These are phyloP conservation scores for Skeletonema costatum DNA, from an alignment of 108 stramenopile species.

Conservation along the genomic window DNA sequence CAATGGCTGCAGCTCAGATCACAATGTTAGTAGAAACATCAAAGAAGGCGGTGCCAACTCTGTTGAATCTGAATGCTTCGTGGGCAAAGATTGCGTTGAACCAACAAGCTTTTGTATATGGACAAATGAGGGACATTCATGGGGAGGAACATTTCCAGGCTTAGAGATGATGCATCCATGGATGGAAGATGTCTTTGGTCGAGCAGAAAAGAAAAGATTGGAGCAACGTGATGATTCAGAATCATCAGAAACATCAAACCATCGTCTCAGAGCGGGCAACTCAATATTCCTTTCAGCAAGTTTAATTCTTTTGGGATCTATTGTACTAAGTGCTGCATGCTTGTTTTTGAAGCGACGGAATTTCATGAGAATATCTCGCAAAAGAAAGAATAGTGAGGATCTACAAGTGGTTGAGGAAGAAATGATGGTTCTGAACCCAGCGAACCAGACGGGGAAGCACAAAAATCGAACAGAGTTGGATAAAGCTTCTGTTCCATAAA, in stretches of 20 bases:
- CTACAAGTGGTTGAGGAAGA: not conserved
- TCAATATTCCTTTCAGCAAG: not conserved
- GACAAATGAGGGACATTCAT: slow-evolving; percentile 39
- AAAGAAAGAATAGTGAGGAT: not conserved
- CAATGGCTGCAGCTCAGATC: slow-evolving; percentile 19
- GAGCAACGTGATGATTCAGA: not conserved
- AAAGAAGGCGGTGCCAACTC: not conserved
- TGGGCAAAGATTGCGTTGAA: slow-evolving; percentile 23
- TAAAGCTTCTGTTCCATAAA: no score
- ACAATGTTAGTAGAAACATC: not conserved
- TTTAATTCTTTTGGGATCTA: not conserved
- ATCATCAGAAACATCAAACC: not conserved
- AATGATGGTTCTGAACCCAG: not conserved
- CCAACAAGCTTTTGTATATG: slow-evolving; percentile 39
- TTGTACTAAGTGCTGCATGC: not conserved
- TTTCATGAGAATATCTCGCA: not conserved
- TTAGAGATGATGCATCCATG: slow-evolving; percentile 17
- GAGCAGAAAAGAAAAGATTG: slow-evolving; percentile 3
- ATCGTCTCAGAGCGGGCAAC: not conserved
- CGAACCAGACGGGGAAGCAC: not conserved
- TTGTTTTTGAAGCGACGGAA: not conserved
- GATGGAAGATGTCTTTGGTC: slow-evolving; percentile 27
- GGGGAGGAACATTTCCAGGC: slow-evolving; percentile 34
- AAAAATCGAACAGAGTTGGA: no score
- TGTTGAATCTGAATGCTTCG: slow-evolving; percentile 11